Evolutionary conservation across 2,329 filamentous ascomycete species (phyloP), one percentile per base, ranked within the genome.

Genomic region (Fusarium sp.): DNA sequence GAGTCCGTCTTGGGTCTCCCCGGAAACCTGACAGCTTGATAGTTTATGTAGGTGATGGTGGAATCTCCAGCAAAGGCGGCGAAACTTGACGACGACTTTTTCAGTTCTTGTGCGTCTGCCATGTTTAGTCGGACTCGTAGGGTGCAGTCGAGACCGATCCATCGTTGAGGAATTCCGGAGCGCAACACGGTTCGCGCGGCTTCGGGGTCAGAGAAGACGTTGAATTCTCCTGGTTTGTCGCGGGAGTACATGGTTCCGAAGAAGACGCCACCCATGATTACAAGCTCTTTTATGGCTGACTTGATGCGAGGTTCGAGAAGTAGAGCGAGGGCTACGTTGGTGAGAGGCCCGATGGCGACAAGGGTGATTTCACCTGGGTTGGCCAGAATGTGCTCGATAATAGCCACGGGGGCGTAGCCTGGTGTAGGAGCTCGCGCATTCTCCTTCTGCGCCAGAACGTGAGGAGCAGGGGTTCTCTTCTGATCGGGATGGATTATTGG

Each of bases 171-270:
- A 33, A 69, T 65, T 20, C 66, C 61, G 4, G 53, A 60, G 22
- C 56, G 62, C 14, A 69, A 24, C 22, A 69, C 57, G 5, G 66
- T 56, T 46, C 62, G 66, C 27, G 66, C 66, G 17, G 66, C 66
- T 36, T 69, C 66, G 17, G 66, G 66, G n/a, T 69, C 66, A 1
- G 66, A 61, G 22, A 69, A 69, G 53, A 69, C 66, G 29, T 69
- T 69, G 40, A 64, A 65, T 46, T 69, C 66, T 20, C 66, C 66
- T 12, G 66, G 66, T 40, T 69, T 69, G 33, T 33, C 20, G n/a
- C 56, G 53, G 5, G 44, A 40, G 42, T 59, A 58, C 33, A 64
- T 69, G 42, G 40, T 64, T 20, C 62, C 62, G 62, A 60, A 53
- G 53, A 69, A 69, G 31, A 58, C 33, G 12, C 66, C 66, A 6